These are phyloP conservation scores for Macadamia integrifolia DNA, from an alignment of 164 flowering plant genomes.

Conservation along the genomic window DNA sequence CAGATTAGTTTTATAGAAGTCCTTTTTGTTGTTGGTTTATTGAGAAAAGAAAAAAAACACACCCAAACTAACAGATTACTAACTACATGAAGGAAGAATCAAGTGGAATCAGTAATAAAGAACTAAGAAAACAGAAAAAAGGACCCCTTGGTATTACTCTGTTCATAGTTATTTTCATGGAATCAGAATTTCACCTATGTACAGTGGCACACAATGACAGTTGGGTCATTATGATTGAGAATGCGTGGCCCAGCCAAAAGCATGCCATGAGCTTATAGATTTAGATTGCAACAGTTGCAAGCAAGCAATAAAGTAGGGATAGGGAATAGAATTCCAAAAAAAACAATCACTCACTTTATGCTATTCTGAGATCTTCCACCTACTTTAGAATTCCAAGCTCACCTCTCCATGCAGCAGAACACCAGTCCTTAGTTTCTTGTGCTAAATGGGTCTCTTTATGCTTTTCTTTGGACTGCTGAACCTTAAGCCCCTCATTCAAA, in stretches of 20 bases:
- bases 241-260: neutral
- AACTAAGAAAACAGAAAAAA: too few species aligned
- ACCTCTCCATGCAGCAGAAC: slow-evolving; percentile 38
- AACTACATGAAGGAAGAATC: too few species aligned
- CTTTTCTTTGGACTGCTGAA: slow-evolving; percentile 31
- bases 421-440: slow-evolving; percentile 46
- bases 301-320: slow-evolving; percentile 39
- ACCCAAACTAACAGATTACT: too few species aligned
- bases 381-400: slow-evolving; percentile 58
- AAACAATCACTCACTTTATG: slow-evolving; percentile 56
- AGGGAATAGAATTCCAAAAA: slow-evolving; percentile 24
- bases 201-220: neutral
- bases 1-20: too few species aligned
- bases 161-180: too few species aligned
- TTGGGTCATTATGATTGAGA: neutral
- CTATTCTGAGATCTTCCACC: slow-evolving; percentile 42
- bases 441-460: slow-evolving; percentile 50
- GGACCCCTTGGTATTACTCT: too few species aligned
- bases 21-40: too few species aligned
- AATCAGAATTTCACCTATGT: neutral
- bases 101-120: too few species aligned
- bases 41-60: too few species aligned
- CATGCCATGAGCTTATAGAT: slow-evolving; percentile 1
- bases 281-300: slow-evolving; percentile 34
- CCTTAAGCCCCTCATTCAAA: slow-evolving; percentile 29